Conservation (phyloP, 1,284 basidiomycete genomes). For the Ceratobasidium sp. region DNA sequence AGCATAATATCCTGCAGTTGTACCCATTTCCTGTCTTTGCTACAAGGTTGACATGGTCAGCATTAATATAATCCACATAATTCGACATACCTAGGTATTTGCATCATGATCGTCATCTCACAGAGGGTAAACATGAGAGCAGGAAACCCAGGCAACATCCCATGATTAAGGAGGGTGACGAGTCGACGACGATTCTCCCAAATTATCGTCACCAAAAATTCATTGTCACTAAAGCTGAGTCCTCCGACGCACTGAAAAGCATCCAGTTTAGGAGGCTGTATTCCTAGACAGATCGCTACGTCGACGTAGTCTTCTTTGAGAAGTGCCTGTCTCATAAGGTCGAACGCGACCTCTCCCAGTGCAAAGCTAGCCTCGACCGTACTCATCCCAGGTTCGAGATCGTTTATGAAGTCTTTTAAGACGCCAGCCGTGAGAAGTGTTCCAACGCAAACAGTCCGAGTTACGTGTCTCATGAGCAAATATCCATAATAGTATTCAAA, state of each 20-base stretch:
- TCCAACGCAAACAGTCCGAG: conserved; percentile 8
- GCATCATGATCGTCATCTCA: conserved; percentile 5
- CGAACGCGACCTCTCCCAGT: not conserved
- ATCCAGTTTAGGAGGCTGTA: not conserved
- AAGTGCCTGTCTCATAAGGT: not conserved
- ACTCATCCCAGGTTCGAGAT: not conserved
- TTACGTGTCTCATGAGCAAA: conserved; percentile 13
- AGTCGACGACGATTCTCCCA: conserved; percentile 1
- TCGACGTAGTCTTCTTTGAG: not conserved
- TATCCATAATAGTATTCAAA: conserved; percentile 13
- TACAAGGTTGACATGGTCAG: too few species aligned
- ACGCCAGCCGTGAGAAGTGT: not conserved
- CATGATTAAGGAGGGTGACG: not conserved
- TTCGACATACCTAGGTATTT: not conserved
- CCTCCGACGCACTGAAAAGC: conserved; percentile 2
- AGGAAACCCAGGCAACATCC: conserved; percentile 2
- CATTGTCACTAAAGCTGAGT: not conserved
- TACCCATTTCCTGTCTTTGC: too few species aligned
- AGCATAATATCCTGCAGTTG: conserved; percentile 8
- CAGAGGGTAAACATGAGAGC: conserved; percentile 9
- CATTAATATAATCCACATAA: too few species aligned
- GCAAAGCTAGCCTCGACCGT: not conserved
- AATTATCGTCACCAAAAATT: not conserved
- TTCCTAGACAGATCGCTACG: not conserved
- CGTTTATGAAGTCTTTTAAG: not conserved